phyloP scores from a whole-genome alignment of 345 rosid species.

The Aethionema arabicum region DNA sequence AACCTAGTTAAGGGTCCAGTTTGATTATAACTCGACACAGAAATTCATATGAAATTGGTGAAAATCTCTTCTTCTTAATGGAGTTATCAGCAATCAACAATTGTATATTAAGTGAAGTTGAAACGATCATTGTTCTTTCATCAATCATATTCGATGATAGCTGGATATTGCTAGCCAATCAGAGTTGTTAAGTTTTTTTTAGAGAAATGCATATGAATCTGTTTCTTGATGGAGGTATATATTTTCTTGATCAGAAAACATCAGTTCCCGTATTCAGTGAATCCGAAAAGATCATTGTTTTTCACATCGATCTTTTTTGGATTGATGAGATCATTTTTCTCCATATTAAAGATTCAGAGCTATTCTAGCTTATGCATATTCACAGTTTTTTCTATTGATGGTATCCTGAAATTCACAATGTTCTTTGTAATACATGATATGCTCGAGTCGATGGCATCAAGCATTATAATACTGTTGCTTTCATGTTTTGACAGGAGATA shows the following conservation, averaged over 20 bases:
- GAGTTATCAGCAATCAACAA: background rate
- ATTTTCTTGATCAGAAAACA: constrained; percentile 4
- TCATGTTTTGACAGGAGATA: constrained; percentile 50
- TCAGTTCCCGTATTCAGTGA: constrained; percentile 2
- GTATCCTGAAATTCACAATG: background rate
- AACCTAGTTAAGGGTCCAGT: too few relatives aligned
- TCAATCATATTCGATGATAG: background rate
- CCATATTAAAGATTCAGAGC: too few relatives aligned
- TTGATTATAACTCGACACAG: too few relatives aligned
- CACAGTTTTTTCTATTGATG: background rate
- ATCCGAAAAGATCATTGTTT: constrained; percentile 4
- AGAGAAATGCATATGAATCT: constrained; percentile 17
- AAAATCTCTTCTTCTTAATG: background rate
- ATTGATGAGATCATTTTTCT: too few relatives aligned
- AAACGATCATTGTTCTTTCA: background rate
- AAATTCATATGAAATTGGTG: constrained; percentile 6
- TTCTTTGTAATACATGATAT: background rate
- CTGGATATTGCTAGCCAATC: background rate
- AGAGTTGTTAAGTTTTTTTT: background rate
- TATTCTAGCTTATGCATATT: background rate
- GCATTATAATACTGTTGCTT: constrained; percentile 2
- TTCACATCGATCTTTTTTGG: background rate
- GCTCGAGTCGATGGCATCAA: too few relatives aligned
- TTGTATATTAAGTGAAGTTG: too few relatives aligned
- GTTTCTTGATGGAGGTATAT: too few relatives aligned